phyloP scores from a whole-genome alignment of 179 eudicot species.

The Patellifolia procumbens region DNA sequence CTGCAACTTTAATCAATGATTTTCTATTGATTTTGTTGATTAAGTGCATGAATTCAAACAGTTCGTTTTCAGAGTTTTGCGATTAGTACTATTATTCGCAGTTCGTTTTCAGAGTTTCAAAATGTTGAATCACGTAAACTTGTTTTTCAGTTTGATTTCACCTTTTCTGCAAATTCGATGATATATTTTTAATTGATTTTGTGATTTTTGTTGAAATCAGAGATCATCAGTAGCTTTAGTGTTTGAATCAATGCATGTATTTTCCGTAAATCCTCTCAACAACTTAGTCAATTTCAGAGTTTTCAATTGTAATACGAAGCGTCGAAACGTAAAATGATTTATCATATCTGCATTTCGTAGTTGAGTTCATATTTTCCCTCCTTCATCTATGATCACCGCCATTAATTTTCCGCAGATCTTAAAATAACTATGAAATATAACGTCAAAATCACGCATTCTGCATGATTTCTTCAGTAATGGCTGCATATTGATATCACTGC shows the following conservation, averaged over 20 bases:
- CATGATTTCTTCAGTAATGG: conserved; percentile 14
- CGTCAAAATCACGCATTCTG: conserved; percentile 18
- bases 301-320: neutral
- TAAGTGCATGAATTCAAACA: no score
- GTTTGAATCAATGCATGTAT: neutral
- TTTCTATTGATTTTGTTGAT: neutral
- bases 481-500: neutral
- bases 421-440: neutral
- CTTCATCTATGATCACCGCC: neutral
- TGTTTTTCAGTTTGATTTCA: no score
- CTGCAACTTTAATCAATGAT: neutral
- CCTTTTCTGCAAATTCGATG: neutral
- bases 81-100: no score
- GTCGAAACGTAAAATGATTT: neutral
- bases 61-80: no score
- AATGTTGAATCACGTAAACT: no score
- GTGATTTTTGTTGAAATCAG: neutral
- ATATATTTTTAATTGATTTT: no score
- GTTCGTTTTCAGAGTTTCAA: no score
- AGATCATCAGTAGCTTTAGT: neutral
- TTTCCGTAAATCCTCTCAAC: neutral
- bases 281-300: neutral
- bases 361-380: neutral
- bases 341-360: neutral
- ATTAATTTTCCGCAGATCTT: conserved; percentile 16